A percentile compares a stretch with the other conserved stretches of the same genome.
Conservation (phyloP, 164 flowering plant genomes). For the Buxus sempervirens region DNA sequence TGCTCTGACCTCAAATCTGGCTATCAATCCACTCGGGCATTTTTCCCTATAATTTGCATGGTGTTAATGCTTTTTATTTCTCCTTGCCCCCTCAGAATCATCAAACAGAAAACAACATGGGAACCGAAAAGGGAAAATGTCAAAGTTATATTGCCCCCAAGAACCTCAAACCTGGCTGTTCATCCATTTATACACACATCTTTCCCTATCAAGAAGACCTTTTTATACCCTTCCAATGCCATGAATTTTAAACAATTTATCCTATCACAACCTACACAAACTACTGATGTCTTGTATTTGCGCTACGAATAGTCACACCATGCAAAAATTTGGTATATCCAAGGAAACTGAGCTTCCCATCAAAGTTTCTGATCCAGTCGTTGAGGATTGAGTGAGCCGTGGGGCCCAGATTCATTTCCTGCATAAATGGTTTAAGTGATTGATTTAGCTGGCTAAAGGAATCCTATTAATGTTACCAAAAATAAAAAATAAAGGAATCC, state of each 20-base stretch:
- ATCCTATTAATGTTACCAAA: background rate
- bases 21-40: too few species aligned
- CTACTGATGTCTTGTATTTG: slow-evolving; percentile 59
- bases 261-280: background rate
- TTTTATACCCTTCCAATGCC: slow-evolving; percentile 2
- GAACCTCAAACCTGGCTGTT: background rate
- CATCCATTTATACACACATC: too few species aligned
- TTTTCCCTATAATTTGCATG: too few species aligned
- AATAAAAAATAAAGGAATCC: background rate
- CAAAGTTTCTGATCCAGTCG: slow-evolving; percentile 77
- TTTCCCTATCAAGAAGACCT: background rate
- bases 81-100: too few species aligned
- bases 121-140: background rate
- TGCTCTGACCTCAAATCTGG: too few species aligned
- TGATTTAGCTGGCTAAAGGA: background rate
- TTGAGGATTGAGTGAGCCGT: slow-evolving; percentile 53
- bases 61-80: too few species aligned
- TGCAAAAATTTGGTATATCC: slow-evolving; percentile 90
- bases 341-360: slow-evolving; percentile 76
- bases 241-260: background rate
- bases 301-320: slow-evolving; percentile 71
- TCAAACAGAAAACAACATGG: background rate
- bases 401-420: slow-evolving; percentile 86
- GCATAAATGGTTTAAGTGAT: slow-evolving; percentile 14
- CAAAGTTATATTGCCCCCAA: background rate